phyloP scores from a whole-genome alignment of 805 yeast genomes.

The Nakazawaea molendinolei region DNA sequence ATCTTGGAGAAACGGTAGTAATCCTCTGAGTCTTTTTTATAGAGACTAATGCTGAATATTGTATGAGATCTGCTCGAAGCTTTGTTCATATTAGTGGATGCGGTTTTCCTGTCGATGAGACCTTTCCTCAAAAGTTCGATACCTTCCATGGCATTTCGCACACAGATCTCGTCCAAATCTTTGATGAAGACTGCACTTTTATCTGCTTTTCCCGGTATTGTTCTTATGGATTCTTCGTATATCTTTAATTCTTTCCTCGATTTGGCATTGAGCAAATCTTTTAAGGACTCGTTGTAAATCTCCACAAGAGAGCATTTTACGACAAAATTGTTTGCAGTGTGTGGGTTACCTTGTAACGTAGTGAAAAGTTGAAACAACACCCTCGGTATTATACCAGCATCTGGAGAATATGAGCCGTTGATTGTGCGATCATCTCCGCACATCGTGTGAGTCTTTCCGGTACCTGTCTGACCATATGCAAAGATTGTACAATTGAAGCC shows the following conservation, averaged over 20 bases:
- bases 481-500: constrained; percentile 51
- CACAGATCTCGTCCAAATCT: constrained; percentile 55
- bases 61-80: constrained; percentile 73
- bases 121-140: constrained; percentile 50
- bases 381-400: constrained; percentile 47
- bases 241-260: constrained; percentile 28
- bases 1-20: constrained; percentile 26
- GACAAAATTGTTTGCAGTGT: constrained; percentile 25
- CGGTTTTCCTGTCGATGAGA: constrained; percentile 52
- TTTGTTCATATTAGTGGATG: constrained; percentile 69
- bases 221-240: constrained; percentile 25
- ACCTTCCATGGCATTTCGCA: constrained; percentile 51
- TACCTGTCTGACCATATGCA: constrained; percentile 59
- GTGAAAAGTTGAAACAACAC: constrained; percentile 36
- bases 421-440: constrained; percentile 34
- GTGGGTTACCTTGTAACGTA: constrained; percentile 14
- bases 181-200: constrained; percentile 35
- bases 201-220: constrained; percentile 24
- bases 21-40: constrained; percentile 32
- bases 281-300: constrained; percentile 41
- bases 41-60: constrained; percentile 58
- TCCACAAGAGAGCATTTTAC: constrained; percentile 50
- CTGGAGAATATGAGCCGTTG: constrained; percentile 18
- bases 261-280: constrained; percentile 35
- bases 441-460: constrained; percentile 59